Evolutionary conservation across 257 asterid species (phyloP), one percentile per base, ranked within the genome.

Genomic region (Marsdenia floribunda): DNA sequence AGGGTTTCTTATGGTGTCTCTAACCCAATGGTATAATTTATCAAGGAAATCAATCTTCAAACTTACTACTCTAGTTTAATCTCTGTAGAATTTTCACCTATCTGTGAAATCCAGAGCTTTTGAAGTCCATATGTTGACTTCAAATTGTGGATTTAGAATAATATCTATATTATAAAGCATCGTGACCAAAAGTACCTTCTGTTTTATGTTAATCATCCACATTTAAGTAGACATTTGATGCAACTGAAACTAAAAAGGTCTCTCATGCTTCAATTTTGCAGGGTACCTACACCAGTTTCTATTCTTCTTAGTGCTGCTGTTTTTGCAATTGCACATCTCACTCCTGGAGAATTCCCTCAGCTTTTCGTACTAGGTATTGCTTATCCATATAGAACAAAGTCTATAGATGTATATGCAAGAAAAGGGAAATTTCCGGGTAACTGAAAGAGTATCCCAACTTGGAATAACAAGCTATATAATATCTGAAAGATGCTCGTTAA

Each of bases 301-400:
- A 89, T 87, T 80, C 76, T 92, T 35, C 49, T 89, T 64, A 95
- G 98, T 80, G 99, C 97, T 67, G 83, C 96, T 37, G 97, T 89
- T 53, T 95, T 95, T 81, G 96, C 98, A 22, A 81, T 76, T 50
- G 98, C 98, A 40, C 99, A 95, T 87, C 91, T 92, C 80, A 89
- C 98, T 74, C 99, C 99, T 40, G 96, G 96, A 73, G 87, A 90
- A 83, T 87, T 95, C 80, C 98, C 99, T 70, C 98, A 92, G 86
- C 83, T 95, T 54, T 95, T 95, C 72, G 93, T 90, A 71, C 96
- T 95, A 38, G 99, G 99, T 95, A 90, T 9, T 76, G 71, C 67
- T 76, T 65, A 57, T 74, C 57, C 75, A 65, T 55, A 54, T 35
- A 38, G 66, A 66, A 24, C 49, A 46, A 42, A 74, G 55, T 11